Conservation (phyloP, 2,329 filamentous ascomycete genomes). For the Fusarium equiseti region DNA sequence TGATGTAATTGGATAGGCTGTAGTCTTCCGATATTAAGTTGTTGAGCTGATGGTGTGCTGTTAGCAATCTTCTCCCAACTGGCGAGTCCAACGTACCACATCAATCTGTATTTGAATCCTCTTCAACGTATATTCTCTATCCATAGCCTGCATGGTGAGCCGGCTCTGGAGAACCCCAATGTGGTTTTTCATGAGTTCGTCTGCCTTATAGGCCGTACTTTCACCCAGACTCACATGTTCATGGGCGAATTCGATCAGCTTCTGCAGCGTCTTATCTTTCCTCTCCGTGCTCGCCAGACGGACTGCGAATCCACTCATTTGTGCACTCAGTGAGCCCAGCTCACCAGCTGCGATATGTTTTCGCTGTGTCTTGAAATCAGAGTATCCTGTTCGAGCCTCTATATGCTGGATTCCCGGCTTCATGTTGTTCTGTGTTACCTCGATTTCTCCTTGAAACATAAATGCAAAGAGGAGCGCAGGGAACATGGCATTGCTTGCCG, state of each 20-base stretch:
- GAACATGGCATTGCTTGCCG: slow-evolving; percentile 52
- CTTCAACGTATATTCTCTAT: slow-evolving; percentile 53
- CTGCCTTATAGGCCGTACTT: slow-evolving; percentile 11
- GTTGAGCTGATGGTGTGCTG: slow-evolving; percentile 49
- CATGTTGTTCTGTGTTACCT: slow-evolving; percentile 50
- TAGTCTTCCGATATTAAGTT: slow-evolving; percentile 56
- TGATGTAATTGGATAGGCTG: slow-evolving; percentile 52
- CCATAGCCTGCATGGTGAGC: slow-evolving; percentile 53
- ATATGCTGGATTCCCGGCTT: slow-evolving; percentile 50
- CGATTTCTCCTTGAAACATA: slow-evolving; percentile 52
- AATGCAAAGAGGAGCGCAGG: slow-evolving; percentile 52
- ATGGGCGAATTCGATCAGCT: slow-evolving; percentile 51
- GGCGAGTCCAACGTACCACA: slow-evolving; percentile 47
- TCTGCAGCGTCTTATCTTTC: slow-evolving; percentile 53
- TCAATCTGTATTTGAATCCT: slow-evolving; percentile 56
- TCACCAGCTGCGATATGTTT: slow-evolving; percentile 48
- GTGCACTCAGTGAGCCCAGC: slow-evolving; percentile 49
- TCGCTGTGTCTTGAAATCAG: slow-evolving; percentile 49
- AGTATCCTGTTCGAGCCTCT: slow-evolving; percentile 54
- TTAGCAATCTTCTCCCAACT: slow-evolving; percentile 3
- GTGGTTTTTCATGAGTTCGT: slow-evolving; percentile 46
- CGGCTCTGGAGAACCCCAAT: slow-evolving; percentile 50
- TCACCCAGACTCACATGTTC: neutral
- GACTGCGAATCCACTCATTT: slow-evolving; percentile 52
- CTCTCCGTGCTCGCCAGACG: slow-evolving; percentile 55